Evolutionary conservation across 371 early-diverging fungal species (phyloP).

Genomic region (Capniomyces stellatus): DNA sequence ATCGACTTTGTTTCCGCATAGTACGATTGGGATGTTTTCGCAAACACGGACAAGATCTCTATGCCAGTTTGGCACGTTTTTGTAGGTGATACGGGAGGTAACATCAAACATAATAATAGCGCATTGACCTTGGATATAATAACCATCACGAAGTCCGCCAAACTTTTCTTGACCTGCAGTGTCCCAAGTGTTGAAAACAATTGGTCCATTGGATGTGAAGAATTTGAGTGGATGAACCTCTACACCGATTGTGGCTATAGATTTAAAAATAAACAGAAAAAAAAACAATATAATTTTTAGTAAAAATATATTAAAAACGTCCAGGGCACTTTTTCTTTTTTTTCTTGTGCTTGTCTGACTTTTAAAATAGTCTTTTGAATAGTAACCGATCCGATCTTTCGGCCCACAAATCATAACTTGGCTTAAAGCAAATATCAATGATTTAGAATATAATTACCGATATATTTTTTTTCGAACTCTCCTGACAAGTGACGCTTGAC

Average conservation of each 20-base stretch:
- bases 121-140: slow-evolving; percentile 99
- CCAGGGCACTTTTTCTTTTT: too few relatives aligned
- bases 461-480: slow-evolving; percentile 99
- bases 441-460: slow-evolving; percentile 53
- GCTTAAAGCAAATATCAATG: too few relatives aligned
- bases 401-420: too few relatives aligned
- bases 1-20: slow-evolving; percentile 99
- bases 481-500: slow-evolving; percentile 99
- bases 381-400: too few relatives aligned
- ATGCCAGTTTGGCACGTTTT: slow-evolving; percentile 99
- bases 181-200: slow-evolving; percentile 98
- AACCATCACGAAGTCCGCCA: slow-evolving; percentile 99
- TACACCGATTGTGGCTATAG: slow-evolving; percentile 97
- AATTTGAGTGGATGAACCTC: slow-evolving; percentile 96
- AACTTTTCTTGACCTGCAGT: slow-evolving; percentile 99
- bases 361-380: too few relatives aligned
- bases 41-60: slow-evolving; percentile 97
- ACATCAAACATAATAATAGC: slow-evolving; percentile 99
- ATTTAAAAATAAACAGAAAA: neutral
- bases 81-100: slow-evolving; percentile 98
- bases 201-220: slow-evolving; percentile 92
- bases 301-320: too few relatives aligned
- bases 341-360: too few relatives aligned
- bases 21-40: slow-evolving; percentile 99
- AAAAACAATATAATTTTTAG: neutral